Base-by-base conservation (phyloP, 1,284 basidiomycete genomes). In the Trametes hirsuta region DNA sequence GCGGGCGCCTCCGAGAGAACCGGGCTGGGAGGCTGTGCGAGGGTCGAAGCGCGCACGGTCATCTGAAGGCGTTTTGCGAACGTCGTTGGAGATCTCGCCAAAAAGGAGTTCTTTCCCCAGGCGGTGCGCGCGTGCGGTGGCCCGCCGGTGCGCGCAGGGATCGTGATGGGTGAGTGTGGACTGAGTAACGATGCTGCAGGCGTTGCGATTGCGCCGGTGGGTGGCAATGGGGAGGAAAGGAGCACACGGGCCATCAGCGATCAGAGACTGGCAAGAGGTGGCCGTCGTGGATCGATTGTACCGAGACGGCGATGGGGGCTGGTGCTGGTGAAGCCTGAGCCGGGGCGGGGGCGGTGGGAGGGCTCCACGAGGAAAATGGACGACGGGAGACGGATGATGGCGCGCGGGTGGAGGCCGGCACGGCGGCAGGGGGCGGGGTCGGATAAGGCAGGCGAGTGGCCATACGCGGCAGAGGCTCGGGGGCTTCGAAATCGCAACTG, bases 381-480 rank as follows among this genome's bases (percentile, higher is more conserved):
- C 15, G 46, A 25, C 42, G 40, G 52, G 8, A 15, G 53, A 25
- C 12, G 15, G 24, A 41, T 48, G 48, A 34, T 36, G 56, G 52
- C 21, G 44, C 6, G 35, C 14, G 8, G 41, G 35, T n/a, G 40
- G 47, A 52, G 44, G 47, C 34, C 50, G 61, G 52, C 48, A 55
- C 14, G 48, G 12, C 50, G 49, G 46, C 41, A 58, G 44, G 49
- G 47, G 37, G 39, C 9, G 25, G 48, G 50, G 47, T 36, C 55
- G 37, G 53, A 60, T 48, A 56, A 22, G 64, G 64, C 46, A 65
- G 55, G 55, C 22, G 58, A 45, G 55, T 24, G n/a, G 42, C 63
- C 63, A 52, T 46, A 37, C 2, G 35, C 35, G 56, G 59, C n/a
- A 47, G 57, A 8, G 36, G 42, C 30, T 30, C 30, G 30, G 30